phyloP scores from a whole-genome alignment of 192 early-diverging fungal species.

The Geranomyces michiganensis region DNA sequence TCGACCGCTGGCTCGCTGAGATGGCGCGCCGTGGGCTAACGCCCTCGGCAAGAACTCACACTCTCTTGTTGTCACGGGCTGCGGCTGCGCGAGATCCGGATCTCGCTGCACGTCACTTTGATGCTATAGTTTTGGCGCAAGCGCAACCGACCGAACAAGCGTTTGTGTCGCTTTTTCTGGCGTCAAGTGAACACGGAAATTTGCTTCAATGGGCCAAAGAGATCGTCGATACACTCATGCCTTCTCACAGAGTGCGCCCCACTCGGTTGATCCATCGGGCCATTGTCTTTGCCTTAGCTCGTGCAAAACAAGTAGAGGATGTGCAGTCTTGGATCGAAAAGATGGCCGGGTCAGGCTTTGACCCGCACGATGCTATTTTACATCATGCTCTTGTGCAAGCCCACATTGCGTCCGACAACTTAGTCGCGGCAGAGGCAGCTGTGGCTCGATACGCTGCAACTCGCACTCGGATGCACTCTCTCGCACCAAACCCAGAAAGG shows the following conservation, averaged over 20 bases:
- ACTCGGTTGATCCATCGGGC: background rate
- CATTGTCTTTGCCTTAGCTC: slow-evolving; percentile 4
- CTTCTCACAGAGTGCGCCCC: background rate
- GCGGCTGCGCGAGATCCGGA: background rate
- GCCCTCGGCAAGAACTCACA: background rate
- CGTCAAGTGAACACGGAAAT: background rate
- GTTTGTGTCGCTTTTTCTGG: background rate
- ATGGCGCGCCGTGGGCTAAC: background rate
- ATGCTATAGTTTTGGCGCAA: background rate
- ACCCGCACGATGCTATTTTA: background rate
- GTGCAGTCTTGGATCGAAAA: slow-evolving; percentile 5
- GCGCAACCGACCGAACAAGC: slow-evolving; percentile 1
- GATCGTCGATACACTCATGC: slow-evolving; percentile 2
- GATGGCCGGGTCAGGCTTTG: background rate
- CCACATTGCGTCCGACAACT: slow-evolving; percentile 1
- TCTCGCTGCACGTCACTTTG: background rate
- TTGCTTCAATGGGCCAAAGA: background rate
- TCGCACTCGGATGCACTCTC: too few species aligned
- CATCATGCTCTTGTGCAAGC: slow-evolving; percentile 10
- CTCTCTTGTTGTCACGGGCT: background rate
- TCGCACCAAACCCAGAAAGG: background rate
- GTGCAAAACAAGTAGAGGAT: background rate
- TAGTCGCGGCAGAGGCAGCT: slow-evolving; percentile 1
- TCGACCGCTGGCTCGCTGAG: slow-evolving; percentile 15
- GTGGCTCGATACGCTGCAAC: background rate